Base-by-base conservation (phyloP, 2,329 filamentous ascomycete genomes). In the Volutella citrinella region DNA sequence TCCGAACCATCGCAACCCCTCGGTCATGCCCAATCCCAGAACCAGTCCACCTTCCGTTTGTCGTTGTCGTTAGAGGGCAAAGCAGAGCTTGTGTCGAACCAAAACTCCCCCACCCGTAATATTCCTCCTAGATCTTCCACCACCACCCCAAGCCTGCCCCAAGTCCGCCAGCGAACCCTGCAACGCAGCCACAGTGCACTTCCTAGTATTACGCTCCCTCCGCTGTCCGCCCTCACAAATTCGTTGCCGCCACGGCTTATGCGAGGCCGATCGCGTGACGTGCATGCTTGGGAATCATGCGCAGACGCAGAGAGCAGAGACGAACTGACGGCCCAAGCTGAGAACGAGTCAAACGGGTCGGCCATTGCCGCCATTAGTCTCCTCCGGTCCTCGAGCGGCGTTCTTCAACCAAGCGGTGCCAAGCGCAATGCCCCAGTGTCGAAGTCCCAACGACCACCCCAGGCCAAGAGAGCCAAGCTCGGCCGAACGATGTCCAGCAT, bases 281-380 rank as follows among this genome's bases (percentile, higher is more conserved):
- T 89, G 13, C 81, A 89, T 31, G 86, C 84, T 7, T 96, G 91
- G 91, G 87, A 95, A 54, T 88, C 88, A 37, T 90, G 86, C 65
- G 91, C 87, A 52, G 87, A 95, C 55, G 81, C 82, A 7, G 86
- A 93, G 46, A 68, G 77, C 32, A 81, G 84, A 26, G 87, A 88
- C 52, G 85, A 88, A 46, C 67, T 95, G 35, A 89, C 83, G 15
- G 77, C 78, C n/a, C 84, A 87, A 47, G 85, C 86, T 9, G 84
- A 91, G 62, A 81, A 87, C 48, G 87, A 94, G 55, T 78, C 78
- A 7, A 87, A 75, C 47, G 87, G 87, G 15, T 90, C 85, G 25
- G 87, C 87, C 34, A 77, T 84, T 40, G 85, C 85, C 20, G 87
- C 86, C 21, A 93, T 95, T 40, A 87, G 80, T 44, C 72, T 95